phyloP scores from a whole-genome alignment of 1,284 basidiomycete species.

The Fomitopsis schrenkii region DNA sequence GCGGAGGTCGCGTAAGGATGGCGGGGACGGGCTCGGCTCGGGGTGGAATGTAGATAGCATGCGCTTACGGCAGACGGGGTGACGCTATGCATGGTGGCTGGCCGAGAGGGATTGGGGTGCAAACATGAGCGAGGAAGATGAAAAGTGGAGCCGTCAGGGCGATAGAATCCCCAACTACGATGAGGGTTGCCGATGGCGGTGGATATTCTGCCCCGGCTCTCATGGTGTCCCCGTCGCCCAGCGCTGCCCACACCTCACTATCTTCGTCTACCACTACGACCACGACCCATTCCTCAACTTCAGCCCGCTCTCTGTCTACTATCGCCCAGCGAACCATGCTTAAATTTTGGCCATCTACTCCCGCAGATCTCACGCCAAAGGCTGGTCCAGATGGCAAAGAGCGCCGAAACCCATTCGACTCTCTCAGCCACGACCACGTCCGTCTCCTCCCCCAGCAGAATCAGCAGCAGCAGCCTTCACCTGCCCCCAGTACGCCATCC shows the following conservation, averaged over 20 bases:
- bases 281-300: neutral
- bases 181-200: neutral
- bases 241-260: neutral
- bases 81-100: neutral
- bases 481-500: constrained; percentile 19
- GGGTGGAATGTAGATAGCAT: constrained; percentile 1
- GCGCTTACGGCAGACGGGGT: neutral
- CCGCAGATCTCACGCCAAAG: constrained; percentile 74
- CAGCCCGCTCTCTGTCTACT: constrained; percentile 7
- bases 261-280: neutral
- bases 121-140: neutral
- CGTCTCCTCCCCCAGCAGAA: constrained; percentile 19
- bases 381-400: constrained; percentile 49
- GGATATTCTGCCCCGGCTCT: neutral
- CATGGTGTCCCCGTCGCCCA: neutral
- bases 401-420: constrained; percentile 70
- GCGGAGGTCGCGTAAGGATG: constrained; percentile 11
- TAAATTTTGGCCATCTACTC: constrained; percentile 61
- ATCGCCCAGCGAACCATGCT: constrained; percentile 40
- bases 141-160: neutral
- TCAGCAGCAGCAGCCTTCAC: constrained; percentile 22
- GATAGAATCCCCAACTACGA: neutral
- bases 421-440: constrained; percentile 23
- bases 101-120: neutral
- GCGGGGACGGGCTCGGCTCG: neutral